Evolutionary conservation across 768 basidiomycete species (phyloP).

Genomic region (Tulasnella sp.): DNA sequence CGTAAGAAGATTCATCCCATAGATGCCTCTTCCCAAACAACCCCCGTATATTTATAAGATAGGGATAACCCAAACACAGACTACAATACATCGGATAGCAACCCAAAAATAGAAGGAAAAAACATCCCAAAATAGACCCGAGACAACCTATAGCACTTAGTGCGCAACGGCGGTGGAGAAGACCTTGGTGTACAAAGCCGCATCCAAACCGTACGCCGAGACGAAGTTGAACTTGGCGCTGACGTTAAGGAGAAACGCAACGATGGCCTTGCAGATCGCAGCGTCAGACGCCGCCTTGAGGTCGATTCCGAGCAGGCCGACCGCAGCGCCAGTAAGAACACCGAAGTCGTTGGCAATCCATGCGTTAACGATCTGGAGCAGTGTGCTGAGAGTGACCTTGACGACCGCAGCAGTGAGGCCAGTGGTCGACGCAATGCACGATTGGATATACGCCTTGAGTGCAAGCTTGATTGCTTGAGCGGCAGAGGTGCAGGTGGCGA

Average conservation of each 20-base stretch:
- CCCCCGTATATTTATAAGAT: no score
- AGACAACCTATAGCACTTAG: neutral
- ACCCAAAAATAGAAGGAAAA: no score
- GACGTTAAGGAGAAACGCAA: neutral
- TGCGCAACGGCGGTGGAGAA: neutral
- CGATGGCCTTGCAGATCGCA: neutral
- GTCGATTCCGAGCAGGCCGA: neutral
- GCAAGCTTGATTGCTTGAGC: no score
- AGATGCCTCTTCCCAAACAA: no score
- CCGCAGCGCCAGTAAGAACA: neutral
- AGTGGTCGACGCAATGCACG: neutral
- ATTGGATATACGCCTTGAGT: neutral
- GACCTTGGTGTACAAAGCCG: neutral
- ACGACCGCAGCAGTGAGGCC: neutral
- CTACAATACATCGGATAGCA: no score
- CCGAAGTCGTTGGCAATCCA: conserved; percentile 14
- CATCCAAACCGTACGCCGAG: neutral
- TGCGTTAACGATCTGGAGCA: neutral
- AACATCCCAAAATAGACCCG: no score
- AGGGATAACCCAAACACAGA: no score
- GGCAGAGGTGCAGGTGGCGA: neutral
- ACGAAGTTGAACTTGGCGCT: neutral
- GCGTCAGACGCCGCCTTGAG: neutral
- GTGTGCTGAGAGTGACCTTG: neutral
- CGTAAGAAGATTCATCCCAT: no score